A percentile compares a stretch with the other conserved stretches of the same genome.
phyloP scores from a whole-genome alignment of 2,329 filamentous ascomycete species.

The Trichophyton equinum region DNA sequence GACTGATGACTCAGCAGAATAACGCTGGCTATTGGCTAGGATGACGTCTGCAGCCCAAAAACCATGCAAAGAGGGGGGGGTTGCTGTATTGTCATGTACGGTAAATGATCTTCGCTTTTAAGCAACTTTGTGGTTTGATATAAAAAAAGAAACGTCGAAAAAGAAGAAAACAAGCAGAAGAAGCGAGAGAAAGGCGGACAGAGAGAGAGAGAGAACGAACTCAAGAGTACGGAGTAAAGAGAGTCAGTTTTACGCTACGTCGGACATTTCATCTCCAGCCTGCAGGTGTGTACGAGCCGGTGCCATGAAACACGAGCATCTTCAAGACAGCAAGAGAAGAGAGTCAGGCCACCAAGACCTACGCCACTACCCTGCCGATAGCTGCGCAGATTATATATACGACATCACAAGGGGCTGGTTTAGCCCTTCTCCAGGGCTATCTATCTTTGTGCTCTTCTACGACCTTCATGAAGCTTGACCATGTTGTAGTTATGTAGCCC shows the following conservation, averaged over 20 bases:
- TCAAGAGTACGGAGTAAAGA: too few relatives aligned
- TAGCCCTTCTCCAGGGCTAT: background rate
- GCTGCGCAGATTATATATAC: background rate
- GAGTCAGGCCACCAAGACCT: background rate
- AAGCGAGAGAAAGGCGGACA: background rate
- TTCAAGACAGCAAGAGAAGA: background rate
- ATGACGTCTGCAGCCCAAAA: background rate
- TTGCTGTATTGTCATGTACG: background rate
- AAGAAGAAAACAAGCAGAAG: background rate
- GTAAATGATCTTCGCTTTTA: background rate
- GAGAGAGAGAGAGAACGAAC: background rate
- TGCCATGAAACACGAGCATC: slow-evolving; percentile 1
- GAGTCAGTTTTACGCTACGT: background rate
- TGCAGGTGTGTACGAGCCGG: background rate
- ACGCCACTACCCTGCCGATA: background rate
- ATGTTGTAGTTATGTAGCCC: too few relatives aligned
- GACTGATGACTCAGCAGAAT: background rate
- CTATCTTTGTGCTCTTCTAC: background rate
- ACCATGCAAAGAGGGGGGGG: background rate
- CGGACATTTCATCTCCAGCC: background rate
- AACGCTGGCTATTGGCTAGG: background rate
- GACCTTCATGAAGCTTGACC: background rate
- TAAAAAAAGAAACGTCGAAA: background rate
- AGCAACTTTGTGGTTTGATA: background rate
- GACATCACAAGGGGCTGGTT: background rate